phyloP scores from a whole-genome alignment of 208 protist genomes.

The Herpetomonas samuelpessoai region DNA sequence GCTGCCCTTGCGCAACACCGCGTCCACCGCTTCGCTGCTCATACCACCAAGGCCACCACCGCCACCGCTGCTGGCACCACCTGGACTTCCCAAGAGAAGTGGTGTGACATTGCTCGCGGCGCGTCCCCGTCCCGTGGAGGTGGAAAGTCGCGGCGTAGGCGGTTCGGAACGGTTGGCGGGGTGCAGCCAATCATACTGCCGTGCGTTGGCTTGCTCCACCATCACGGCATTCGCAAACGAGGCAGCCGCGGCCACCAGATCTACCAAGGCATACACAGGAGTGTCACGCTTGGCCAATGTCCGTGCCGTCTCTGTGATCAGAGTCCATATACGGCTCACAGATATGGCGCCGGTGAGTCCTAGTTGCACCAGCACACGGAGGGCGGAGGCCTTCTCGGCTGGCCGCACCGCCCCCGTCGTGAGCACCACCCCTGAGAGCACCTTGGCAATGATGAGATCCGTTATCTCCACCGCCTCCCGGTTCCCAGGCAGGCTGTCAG shows the following conservation, averaged over 20 bases:
- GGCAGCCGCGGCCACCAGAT: neutral
- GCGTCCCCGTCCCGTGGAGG: no score
- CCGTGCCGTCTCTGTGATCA: neutral
- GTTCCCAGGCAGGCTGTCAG: neutral
- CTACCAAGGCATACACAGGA: no score
- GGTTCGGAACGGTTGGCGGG: neutral
- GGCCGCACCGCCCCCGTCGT: conserved; percentile 8
- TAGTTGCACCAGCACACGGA: conserved; percentile 17
- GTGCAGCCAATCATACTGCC: neutral
- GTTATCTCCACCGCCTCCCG: conserved; percentile 9
- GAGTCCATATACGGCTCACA: neutral
- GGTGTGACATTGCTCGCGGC: neutral
- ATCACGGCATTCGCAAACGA: neutral
- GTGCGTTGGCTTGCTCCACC: neutral
- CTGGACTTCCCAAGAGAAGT: neutral
- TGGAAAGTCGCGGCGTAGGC: neutral
- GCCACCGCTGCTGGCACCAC: neutral
- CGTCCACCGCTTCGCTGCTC: neutral
- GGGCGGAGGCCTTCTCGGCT: conserved; percentile 22
- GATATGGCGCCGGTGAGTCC: conserved; percentile 11
- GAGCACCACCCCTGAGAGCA: conserved; percentile 16
- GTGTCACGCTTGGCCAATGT: neutral
- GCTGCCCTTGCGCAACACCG: neutral
- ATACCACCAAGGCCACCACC: neutral
- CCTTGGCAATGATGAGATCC: conserved; percentile 19